Evolutionary conservation across 345 rosid genomes (phyloP).

Genomic region (Bruguiera sexangula): DNA sequence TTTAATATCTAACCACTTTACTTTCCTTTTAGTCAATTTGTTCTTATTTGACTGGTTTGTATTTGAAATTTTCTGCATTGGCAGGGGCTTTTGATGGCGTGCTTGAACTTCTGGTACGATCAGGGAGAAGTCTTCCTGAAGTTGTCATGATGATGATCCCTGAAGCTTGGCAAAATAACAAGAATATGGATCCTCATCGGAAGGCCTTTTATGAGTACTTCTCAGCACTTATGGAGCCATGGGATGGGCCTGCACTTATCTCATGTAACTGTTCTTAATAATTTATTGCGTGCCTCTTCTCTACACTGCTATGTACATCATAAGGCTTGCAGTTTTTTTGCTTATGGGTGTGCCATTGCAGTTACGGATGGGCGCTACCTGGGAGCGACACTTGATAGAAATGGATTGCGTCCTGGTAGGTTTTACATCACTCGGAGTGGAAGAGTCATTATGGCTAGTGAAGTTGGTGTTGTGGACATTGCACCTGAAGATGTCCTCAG

Average conservation of each 20-base stretch:
- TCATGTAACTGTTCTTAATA: constrained; percentile 60
- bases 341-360: constrained; percentile 32
- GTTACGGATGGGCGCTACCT: constrained; percentile 98
- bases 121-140: constrained; percentile 99
- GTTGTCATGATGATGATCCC: constrained; percentile 99
- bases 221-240: constrained; percentile 97
- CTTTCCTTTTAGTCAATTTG: constrained; percentile 48
- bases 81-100: constrained; percentile 99
- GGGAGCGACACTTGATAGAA: constrained; percentile 98
- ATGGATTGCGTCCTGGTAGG: constrained; percentile 98
- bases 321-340: constrained; percentile 46
- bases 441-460: constrained; percentile 96
- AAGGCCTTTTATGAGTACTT: constrained; percentile 82
- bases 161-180: constrained; percentile 99
- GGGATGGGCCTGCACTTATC: constrained; percentile 99
- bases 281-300: background rate
- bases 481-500: constrained; percentile 89
- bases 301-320: background rate
- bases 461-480: constrained; percentile 96
- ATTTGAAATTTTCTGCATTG: constrained; percentile 15
- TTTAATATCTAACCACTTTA: background rate
- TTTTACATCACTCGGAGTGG: constrained; percentile 89
- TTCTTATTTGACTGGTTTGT: constrained; percentile 36
- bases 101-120: constrained; percentile 92
- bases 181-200: constrained; percentile 86